phyloP scores from a whole-genome alignment of 179 eudicot species.

The Patellifolia procumbens region DNA sequence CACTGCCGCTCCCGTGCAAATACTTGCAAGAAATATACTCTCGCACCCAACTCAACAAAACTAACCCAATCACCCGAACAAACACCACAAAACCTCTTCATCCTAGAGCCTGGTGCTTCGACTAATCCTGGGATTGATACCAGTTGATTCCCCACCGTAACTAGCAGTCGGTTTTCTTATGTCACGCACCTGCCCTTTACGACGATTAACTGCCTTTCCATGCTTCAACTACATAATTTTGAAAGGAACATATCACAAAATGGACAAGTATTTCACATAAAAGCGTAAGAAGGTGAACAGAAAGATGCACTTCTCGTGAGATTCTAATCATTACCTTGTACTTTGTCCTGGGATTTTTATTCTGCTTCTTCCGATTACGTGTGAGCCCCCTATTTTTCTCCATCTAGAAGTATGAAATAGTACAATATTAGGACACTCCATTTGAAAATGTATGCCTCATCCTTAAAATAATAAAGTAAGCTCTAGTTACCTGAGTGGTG shows the following conservation, averaged over 20 bases:
- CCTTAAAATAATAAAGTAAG: not conserved
- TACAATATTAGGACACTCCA: not conserved
- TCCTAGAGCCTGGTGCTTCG: slow-evolving; percentile 59
- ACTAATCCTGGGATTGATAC: slow-evolving; percentile 69
- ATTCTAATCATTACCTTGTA: slow-evolving; percentile 53
- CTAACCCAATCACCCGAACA: not conserved
- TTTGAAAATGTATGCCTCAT: not conserved
- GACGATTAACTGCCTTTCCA: slow-evolving; percentile 45
- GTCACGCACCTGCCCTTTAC: slow-evolving; percentile 77
- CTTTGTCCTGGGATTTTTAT: slow-evolving; percentile 92
- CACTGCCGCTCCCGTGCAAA: not conserved
- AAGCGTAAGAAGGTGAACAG: not conserved
- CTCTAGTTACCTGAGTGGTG: slow-evolving; percentile 52
- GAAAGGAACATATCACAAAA: not conserved
- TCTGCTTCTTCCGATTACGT: slow-evolving; percentile 66
- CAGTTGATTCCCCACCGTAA: slow-evolving; percentile 76
- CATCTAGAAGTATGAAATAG: slow-evolving; percentile 45
- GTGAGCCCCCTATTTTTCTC: slow-evolving; percentile 94
- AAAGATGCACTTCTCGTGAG: not conserved
- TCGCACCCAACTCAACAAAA: not conserved
- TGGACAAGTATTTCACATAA: not conserved
- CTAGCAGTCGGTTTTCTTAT: slow-evolving; percentile 51
- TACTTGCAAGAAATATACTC: not conserved
- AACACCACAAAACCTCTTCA: slow-evolving; percentile 3
- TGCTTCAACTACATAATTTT: slow-evolving; percentile 54